Evolutionary conservation across 164 flowering plant species (phyloP).

Genomic region (Santalum album): DNA sequence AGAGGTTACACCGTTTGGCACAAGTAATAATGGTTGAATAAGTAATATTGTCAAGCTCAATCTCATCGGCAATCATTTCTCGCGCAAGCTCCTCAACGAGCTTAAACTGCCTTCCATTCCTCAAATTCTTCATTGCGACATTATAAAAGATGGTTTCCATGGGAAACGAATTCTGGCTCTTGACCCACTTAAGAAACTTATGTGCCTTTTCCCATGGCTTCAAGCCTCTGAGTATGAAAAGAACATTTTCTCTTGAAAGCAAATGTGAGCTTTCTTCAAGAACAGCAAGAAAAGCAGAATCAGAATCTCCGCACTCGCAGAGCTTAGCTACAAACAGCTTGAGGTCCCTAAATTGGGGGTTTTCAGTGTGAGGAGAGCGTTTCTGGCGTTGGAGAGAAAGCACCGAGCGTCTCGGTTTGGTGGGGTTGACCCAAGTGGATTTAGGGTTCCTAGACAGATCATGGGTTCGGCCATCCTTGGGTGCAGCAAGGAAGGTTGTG

Average conservation of each 20-base stretch:
- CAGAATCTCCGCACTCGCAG: conserved; percentile 37
- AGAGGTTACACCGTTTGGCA: conserved; percentile 60
- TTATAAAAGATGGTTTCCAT: conserved; percentile 84
- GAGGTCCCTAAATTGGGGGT: conserved; percentile 61
- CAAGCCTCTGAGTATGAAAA: conserved; percentile 62
- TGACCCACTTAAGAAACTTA: conserved; percentile 76
- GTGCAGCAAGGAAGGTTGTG: conserved; percentile 26
- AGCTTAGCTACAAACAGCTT: conserved; percentile 50
- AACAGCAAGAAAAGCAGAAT: conserved; percentile 30
- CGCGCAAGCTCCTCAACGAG: conserved; percentile 60
- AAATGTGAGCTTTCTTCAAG: conserved; percentile 49
- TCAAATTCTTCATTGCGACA: conserved; percentile 82
- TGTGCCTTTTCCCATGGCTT: conserved; percentile 65
- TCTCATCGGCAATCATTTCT: conserved; percentile 64
- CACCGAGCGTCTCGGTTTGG: conserved; percentile 61
- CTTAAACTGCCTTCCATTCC: conserved; percentile 70
- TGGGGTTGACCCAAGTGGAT: conserved; percentile 89
- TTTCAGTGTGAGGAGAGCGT: conserved; percentile 41
- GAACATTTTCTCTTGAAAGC: conserved; percentile 62
- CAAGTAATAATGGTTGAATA: conserved; percentile 93
- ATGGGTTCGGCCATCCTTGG: conserved; percentile 15
- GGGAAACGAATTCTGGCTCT: conserved; percentile 62
- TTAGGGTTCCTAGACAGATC: conserved; percentile 49
- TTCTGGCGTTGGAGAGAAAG: conserved; percentile 69
- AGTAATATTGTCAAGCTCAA: conserved; percentile 80